Base-by-base conservation (phyloP, 352 stramenopile genomes). In the Phytopythium boreale region DNA sequence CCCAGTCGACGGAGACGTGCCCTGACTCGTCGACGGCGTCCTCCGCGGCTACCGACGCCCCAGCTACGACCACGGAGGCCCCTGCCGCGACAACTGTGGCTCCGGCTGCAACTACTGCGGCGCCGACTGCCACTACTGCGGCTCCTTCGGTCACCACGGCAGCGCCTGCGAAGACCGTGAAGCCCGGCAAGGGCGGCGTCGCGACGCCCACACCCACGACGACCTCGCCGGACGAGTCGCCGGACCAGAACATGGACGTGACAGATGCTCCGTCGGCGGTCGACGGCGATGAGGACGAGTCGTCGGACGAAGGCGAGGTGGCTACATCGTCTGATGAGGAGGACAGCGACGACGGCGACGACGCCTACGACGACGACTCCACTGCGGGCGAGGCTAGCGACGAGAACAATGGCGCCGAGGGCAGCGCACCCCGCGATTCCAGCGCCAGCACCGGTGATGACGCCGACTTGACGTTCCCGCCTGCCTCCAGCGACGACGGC, bases 1-100 rank as follows among this genome's bases (percentile, higher is more conserved):
- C 27, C 7, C 55, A 61, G 36, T 61, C 55, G 5, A 61, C 55
- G 12, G 37, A 61, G 55, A 47, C 36, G 22, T 61, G 55, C 37
- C 55, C 51, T 0, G 14, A 4, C 51, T 24, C 51, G 15, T 39
- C 50, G 50, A 57, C 51, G 20, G 52, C 31, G 8, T 56, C 49
- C 1, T 56, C 49, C 14, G 26, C 49, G 24, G 26, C 49, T 0
- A 56, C 49, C 4, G 49, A 56, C 24, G 52, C 52, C 10, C 52
- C 52, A 19, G 34, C 52, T 44, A 22, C 52, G 2, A 26, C 12
- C 27, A 57, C 51, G 0, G 51, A n/a, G 26, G 52, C 52, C 11
- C 52, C 52, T 15, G 52, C 34, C 34, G 22, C 31, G 7, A 22
- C 10, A 0, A 57, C 51, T 24, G 51, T 2, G 26, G 27, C 51